Percentiles rank a stretch among this genome's conserved stretches.
phyloP scores from a whole-genome alignment of 345 rosid genomes.

The Salix purpurea region DNA sequence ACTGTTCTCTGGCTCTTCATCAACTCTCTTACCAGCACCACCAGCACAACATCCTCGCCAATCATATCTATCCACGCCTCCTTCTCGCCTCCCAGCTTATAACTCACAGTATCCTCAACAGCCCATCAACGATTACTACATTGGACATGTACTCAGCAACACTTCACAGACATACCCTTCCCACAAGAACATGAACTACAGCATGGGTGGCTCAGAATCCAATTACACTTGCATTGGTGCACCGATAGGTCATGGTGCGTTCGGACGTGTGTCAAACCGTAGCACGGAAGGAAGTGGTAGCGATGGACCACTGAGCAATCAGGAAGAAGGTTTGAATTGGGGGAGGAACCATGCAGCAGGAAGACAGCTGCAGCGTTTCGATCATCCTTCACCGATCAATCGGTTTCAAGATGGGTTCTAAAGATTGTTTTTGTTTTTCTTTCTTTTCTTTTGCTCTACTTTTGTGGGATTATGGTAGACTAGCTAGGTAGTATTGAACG shows the following conservation, averaged over 20 bases:
- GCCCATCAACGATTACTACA: conserved; percentile 49
- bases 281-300: conserved; percentile 32
- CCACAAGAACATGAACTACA: conserved; percentile 30
- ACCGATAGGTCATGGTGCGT: conserved; percentile 46
- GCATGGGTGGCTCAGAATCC: conserved; percentile 38
- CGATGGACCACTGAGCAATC: conserved; percentile 45
- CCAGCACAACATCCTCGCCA: conserved; percentile 28
- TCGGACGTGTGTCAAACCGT: conserved; percentile 25
- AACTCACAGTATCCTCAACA: conserved; percentile 32
- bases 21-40: conserved; percentile 29
- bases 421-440: conserved; percentile 11
- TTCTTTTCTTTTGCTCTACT: conserved; percentile 3
- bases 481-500: not conserved
- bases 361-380: conserved; percentile 34
- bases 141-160: conserved; percentile 52
- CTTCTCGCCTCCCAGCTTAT: conserved; percentile 36
- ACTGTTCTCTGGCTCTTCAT: conserved; percentile 45
- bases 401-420: conserved; percentile 64
- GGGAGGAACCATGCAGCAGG: conserved; percentile 32
- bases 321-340: conserved; percentile 44
- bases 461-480: conserved; percentile 5
- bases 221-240: conserved; percentile 78
- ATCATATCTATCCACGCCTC: conserved; percentile 48
- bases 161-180: conserved; percentile 32
- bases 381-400: conserved; percentile 43